These are phyloP conservation scores for Starmerella potacharoeniae DNA, from an alignment of 805 yeast species.

Conservation along the genomic window DNA sequence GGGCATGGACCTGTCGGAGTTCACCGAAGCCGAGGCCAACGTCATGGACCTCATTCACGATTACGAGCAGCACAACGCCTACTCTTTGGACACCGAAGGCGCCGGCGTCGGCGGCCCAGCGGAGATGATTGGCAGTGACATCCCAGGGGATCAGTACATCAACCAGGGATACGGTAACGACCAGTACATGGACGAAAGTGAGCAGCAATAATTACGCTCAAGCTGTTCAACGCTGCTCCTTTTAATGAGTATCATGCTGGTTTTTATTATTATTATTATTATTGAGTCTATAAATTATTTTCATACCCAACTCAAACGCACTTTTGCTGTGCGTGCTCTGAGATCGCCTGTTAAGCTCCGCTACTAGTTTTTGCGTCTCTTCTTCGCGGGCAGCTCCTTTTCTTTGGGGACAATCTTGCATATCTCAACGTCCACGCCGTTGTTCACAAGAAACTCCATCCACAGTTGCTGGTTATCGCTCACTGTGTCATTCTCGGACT, in stretches of 20 bases:
- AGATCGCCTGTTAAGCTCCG: background rate
- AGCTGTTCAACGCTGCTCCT: background rate
- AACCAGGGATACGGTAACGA: conserved; percentile 7
- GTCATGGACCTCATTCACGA: conserved; percentile 82
- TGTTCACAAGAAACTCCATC: conserved; percentile 27
- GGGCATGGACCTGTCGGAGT: conserved; percentile 94
- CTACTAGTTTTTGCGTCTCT: background rate
- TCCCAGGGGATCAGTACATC: conserved; percentile 9
- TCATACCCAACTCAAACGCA: background rate
- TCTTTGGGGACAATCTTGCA: conserved; percentile 21
- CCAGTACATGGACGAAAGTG: conserved; percentile 9
- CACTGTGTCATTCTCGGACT: conserved; percentile 30
- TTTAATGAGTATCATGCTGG: background rate
- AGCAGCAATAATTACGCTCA: conserved; percentile 5
- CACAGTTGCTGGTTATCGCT: conserved; percentile 31
- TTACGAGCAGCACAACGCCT: conserved; percentile 74
- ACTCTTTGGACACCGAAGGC: conserved; percentile 34
- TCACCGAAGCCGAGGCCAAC: conserved; percentile 86
- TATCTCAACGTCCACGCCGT: conserved; percentile 27
- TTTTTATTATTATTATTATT: background rate
- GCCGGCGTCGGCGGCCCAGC: conserved; percentile 4
- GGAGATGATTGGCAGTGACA: conserved; percentile 1
- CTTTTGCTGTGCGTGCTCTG: background rate
- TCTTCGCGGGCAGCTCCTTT: conserved; percentile 1
- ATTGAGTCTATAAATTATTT: conserved; percentile 1